These are phyloP conservation scores for Scheffersomyces stambukii DNA, from an alignment of 1,139 yeast genomes.

Conservation along the genomic window DNA sequence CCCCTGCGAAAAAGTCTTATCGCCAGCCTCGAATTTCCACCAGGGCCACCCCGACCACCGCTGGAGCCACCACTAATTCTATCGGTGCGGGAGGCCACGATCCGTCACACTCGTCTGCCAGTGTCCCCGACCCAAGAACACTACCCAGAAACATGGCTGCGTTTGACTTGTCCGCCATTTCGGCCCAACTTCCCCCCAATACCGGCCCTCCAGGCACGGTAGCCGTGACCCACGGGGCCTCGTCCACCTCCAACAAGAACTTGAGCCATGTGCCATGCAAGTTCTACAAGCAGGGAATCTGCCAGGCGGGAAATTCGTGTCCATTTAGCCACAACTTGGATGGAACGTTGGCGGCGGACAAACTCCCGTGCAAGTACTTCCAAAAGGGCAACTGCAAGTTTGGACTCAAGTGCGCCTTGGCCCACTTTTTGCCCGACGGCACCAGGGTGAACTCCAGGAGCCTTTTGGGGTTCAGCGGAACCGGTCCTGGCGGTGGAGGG, in stretches of 20 bases:
- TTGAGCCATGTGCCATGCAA: constrained; percentile 94
- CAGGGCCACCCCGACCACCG: too few relatives aligned
- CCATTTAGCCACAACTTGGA: constrained; percentile 85
- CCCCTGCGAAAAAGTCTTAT: too few relatives aligned
- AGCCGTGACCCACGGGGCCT: constrained; percentile 12
- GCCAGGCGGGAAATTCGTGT: constrained; percentile 91
- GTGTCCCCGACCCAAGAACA: neutral
- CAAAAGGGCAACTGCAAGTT: constrained; percentile 94
- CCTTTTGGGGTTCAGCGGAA: constrained; percentile 5
- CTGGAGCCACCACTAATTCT: too few relatives aligned
- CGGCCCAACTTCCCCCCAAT: constrained; percentile 31
- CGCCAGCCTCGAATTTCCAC: too few relatives aligned
- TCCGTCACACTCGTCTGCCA: too few relatives aligned
- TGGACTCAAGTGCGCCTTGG: constrained; percentile 89
- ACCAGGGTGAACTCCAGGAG: constrained; percentile 62
- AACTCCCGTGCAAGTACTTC: constrained; percentile 86
- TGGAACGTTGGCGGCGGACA: constrained; percentile 51
- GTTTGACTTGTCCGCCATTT: constrained; percentile 8
- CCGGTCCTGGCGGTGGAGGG: constrained; percentile 8
- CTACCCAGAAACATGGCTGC: neutral
- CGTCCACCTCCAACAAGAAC: constrained; percentile 25
- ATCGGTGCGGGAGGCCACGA: too few relatives aligned
- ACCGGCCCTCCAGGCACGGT: constrained; percentile 40
- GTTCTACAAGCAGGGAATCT: constrained; percentile 83
- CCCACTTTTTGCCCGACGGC: constrained; percentile 87